Base-by-base conservation (phyloP, 2,329 filamentous ascomycete genomes). In the Lasiodiplodia sp. region DNA sequence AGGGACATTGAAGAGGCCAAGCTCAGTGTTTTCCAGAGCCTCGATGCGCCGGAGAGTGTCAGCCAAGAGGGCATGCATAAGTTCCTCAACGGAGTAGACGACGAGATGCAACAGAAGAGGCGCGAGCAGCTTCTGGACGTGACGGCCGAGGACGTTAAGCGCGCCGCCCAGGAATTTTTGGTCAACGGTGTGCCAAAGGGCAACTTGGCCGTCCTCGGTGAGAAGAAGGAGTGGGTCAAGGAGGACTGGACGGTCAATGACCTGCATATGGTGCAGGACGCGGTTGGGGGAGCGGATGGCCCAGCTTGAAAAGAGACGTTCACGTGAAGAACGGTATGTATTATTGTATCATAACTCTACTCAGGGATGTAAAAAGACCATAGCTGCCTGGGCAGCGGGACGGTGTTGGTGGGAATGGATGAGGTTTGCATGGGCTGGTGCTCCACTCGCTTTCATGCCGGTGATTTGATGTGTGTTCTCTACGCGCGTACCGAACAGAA, bases 1-100 rank as follows among this genome's bases (percentile, higher is more conserved):
- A 89, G 91, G 47, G 94, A 99, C 77, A 85, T 99, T 2, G 95
- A 98, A 76, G 96, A 99, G 79, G 96, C 96, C 71, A 99, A 99
- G 82, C 88, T 99, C 49, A 93, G 92, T 34, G 91, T 97, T 14
- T 99, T 99, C 85, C 94, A 99, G 80, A 86, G 88, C 44, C 88
- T 97, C 11, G 96, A 99, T 79, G 95, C 95, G 12, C 96, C 96
- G 0, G 87, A 91, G 73, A 91, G 92, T 49, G 93, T 98, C 25
- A 96, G 92, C 77, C 86, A 92, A 63, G 95, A 98, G 78, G 96
- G 95, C 44, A 92, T 97, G 89, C 86, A 88, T 53, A 86, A 90
- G 66, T 99, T 99, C 81, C 83, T 97, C 75, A 92, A 89, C 37
- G 94, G 94, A 14, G 86, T 99, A 44, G 93, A 92, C 1, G 88